Evolutionary conservation across 2,329 filamentous ascomycete species (phyloP), one percentile per base, ranked within the genome.

Genomic region (Zymoseptoria ardabiliae): DNA sequence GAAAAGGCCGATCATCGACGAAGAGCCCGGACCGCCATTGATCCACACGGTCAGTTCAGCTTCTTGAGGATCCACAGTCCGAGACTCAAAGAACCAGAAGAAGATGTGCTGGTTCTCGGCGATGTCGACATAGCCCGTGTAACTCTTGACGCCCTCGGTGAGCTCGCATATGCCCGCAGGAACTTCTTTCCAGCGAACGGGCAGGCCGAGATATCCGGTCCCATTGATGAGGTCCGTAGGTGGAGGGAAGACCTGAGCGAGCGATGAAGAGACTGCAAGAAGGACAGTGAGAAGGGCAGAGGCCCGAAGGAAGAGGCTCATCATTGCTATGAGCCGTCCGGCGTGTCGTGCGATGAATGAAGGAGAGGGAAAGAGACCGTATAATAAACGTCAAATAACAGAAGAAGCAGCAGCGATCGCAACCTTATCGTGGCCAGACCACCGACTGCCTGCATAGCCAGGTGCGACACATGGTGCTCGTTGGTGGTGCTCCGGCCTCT

Each of bases 1-100:
- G 61, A 85, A 84, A 2, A 85, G 68, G 1, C 82, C 83, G 57
- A 84, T 79, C 75, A 86, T 79, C 11, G 81, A 84, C 17, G 78
- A 80, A 7, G 77, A 78, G 5, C 84, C 84, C 2, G 84, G 84
- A 0, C 85, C 85, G 41, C 82, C 82, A 60, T 81, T 81, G 68
- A 87, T 79, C 80, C 83, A 87, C 22, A 86, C 80, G 0, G 82
- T 80, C 30, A 86, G 71, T 0, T 84, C 84, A 2, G 82, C 82
- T 52, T 79, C 75, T 10, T 69, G 63, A 1, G 83, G 77, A 63
- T 78, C 74, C 55, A n/a, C 50, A 4, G 81, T 76, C 7, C 82
- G 76, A 6, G 83, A 76, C 65, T 85, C 83, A 65, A 86, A 82
- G 67, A 85, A 86, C 82, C 83, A 85, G 72, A 86, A 87, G 71